A percentile compares a stretch with the other conserved stretches of the same genome.
Evolutionary conservation across 169 alveolate genomes (phyloP).

Genomic region (Cryptosporidium xiaoi): DNA sequence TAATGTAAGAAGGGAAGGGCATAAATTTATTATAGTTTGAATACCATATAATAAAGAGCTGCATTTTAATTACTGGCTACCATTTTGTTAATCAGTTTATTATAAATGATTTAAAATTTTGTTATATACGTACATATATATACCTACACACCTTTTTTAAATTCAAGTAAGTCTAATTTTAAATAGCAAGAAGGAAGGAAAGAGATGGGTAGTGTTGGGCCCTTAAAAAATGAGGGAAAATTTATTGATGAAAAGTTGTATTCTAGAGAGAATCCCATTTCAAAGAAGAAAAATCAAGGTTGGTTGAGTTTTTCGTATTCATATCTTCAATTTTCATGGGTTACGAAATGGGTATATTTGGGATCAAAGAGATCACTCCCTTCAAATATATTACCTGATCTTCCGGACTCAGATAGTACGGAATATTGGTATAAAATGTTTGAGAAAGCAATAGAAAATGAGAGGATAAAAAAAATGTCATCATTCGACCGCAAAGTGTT

Average conservation of each 20-base stretch:
- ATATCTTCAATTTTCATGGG: constrained; percentile 66
- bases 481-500: constrained; percentile 66
- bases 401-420: constrained; percentile 43
- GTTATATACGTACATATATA: not conserved
- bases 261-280: constrained; percentile 15
- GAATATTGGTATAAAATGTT: constrained; percentile 59
- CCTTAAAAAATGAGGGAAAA: not conserved
- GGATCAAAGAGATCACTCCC: constrained; percentile 57
- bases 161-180: not conserved
- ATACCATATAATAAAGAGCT: no score
- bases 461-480: constrained; percentile 5
- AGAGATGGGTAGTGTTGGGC: not conserved
- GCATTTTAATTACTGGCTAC: no score
- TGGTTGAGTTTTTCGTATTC: constrained; percentile 20
- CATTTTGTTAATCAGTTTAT: not conserved
- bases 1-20: no score
- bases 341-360: constrained; percentile 66
- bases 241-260: not conserved
- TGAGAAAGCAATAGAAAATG: constrained; percentile 26
- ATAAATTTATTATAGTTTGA: no score
- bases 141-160: not conserved
- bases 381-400: constrained; percentile 17
- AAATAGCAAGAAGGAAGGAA: not conserved
- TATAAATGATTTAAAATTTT: not conserved
- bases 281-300: constrained; percentile 17